Conservation (phyloP, 2,329 filamentous ascomycete genomes). For the Passalora sequoiae region DNA sequence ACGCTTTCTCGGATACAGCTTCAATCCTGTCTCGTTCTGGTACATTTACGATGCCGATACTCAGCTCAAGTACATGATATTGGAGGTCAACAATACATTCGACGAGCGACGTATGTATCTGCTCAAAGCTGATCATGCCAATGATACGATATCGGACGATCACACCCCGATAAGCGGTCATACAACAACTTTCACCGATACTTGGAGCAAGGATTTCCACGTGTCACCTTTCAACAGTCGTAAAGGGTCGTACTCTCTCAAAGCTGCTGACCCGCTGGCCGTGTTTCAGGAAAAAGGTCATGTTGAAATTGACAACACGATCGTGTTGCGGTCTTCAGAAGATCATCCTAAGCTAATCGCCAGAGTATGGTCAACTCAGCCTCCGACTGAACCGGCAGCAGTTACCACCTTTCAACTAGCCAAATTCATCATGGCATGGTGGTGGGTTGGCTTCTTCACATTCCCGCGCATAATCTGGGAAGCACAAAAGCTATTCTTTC, state of each 20-base stretch:
- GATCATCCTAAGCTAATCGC: constrained; percentile 57
- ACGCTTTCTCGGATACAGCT: constrained; percentile 63
- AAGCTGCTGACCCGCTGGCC: constrained; percentile 43
- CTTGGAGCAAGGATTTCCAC: constrained; percentile 68
- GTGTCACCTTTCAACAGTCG: constrained; percentile 67
- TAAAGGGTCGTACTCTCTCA: constrained; percentile 45
- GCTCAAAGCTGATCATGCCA: constrained; percentile 41
- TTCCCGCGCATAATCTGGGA: constrained; percentile 62
- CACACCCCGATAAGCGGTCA: constrained; percentile 11
- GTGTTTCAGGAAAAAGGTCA: constrained; percentile 24
- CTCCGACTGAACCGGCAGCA: constrained; percentile 46
- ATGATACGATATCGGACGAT: constrained; percentile 3
- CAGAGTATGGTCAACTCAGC: constrained; percentile 51
- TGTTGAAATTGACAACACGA: constrained; percentile 51
- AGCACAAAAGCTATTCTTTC: constrained; percentile 54
- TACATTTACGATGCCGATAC: constrained; percentile 62
- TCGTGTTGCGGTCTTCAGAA: constrained; percentile 58
- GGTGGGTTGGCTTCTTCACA: constrained; percentile 63
- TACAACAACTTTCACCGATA: constrained; percentile 41
- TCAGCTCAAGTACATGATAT: constrained; percentile 58
- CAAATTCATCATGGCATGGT: constrained; percentile 46
- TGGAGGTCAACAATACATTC: constrained; percentile 75
- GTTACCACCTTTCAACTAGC: constrained; percentile 37
- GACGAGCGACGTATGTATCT: constrained; percentile 65
- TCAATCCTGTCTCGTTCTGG: constrained; percentile 75